Base-by-base conservation (phyloP, 78 protist genomes). In the Dictyostelium intermedium region DNA sequence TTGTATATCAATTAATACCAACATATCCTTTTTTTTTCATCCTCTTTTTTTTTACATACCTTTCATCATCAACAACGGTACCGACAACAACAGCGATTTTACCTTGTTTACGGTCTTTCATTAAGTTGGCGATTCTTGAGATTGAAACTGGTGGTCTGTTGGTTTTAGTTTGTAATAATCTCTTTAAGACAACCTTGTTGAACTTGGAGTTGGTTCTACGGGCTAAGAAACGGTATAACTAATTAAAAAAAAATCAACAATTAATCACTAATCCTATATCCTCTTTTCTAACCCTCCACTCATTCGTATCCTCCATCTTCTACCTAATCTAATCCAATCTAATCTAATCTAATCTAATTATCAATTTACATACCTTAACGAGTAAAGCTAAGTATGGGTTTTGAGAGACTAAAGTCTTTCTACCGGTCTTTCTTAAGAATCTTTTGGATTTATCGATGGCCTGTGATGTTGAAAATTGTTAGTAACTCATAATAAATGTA, bases 191-290 rank as follows among this genome's bases (percentile, higher is more conserved):
- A 34, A 85, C 82, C 94, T 96, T 91, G 99, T 98, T 98, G 98
- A 99, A 99, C 43, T 92, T 72, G 69, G 99, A 83, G 66, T 83
- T 97, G 7, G 99, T 99, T 86, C 99, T 98, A 83, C 99, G 98
- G 4, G 99, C 96, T 16, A 99, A 97, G 98, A 98, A 99, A 47
- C 98, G 91, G 98, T 98, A 99, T 37, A 99, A 97, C 99, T 96
- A 60, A 32, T 30, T 20, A 35, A 18, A 53, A 30, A 5, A 43
- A 8, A 77, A 72, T 61, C n/a, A n/a, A n/a, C n/a, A n/a, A 25
- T 20, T 25, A 41, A 30, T 80, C 5, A 30, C 30, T 11, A 30
- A 3, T 70, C 87, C 63, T 23, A 32, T 39, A 27, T 85, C 61
- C 82, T 82, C 92, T 76, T 76, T 25, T 35, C 45, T 34, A n/a